Evolutionary conservation across 148 eudicot genomes (phyloP), one percentile per base, ranked within the genome.

Genomic region (Camellia lanceoleosa): DNA sequence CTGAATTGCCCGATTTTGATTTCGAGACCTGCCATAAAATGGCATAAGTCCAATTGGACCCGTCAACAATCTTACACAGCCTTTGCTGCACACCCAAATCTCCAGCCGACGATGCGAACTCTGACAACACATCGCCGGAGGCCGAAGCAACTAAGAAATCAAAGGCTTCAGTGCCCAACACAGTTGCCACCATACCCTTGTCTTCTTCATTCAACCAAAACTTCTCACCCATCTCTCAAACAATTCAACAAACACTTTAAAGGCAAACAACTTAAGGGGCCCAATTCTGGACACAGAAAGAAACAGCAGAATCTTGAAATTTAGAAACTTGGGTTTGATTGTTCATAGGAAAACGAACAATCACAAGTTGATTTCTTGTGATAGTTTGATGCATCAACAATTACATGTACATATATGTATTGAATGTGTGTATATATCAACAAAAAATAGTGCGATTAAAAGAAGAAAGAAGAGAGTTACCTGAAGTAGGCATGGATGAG

Each of bases 1-100:
- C 98, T 13, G 95, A 84, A 78, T 80, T 89, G 5, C 92, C 93
- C 44, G 85, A 87, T 82, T 90, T 94, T 2, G 95, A 87, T 71
- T 89, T 86, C 70, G 92, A 88, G 68, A 92, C 89, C 55, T 91
- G 97, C 98, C 98, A 94, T 80, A 88, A 91, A 46, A 94, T 90
- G 15, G 95, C 97, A 73, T 94, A 94, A 68, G 86, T 89, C 97
- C 95, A 94, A 83, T 86, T 81, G 41, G 95, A 89, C 2, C 92
- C 95, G 73, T 92, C 95, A 82, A 92, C 89, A 30, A 30, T 30
- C 84, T 89, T 88, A 80, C 84, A 82, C 12, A 95, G 83, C 51
- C 91, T 85, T 46, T 91, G 76, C 82, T 90, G 93, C 51, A 88
- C 86, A 81, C 92, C 88, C 82, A 93, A 84, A 80, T 91, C 90